Base-by-base conservation (phyloP, 2,329 filamentous ascomycete species). In the Sordariomycetes sp. region DNA sequence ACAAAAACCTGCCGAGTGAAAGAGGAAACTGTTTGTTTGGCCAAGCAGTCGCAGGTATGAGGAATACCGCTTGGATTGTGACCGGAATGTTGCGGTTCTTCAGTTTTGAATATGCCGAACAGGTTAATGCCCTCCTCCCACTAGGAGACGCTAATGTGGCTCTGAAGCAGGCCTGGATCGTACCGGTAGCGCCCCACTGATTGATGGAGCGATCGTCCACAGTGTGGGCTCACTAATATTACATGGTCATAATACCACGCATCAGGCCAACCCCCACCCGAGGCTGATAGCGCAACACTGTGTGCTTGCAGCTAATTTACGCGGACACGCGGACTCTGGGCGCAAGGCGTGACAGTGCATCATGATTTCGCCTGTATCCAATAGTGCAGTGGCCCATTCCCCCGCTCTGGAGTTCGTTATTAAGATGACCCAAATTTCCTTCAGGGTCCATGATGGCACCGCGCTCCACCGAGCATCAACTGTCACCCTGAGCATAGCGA, bases 381-480 rank as follows among this genome's bases (percentile, higher is more conserved):
- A 24, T 45, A 45, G 10, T 48, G 22, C 55, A 56, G 50, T 35
- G 34, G 48, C 50, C 34, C 42, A 45, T 25, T 25, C 22, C 54
- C 54, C 34, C 39, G 28, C 53, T 56, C 24, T 17, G 42, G 54
- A 20, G 36, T 39, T 32, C 25, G 32, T 36, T 52, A 52, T 52
- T 36, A 55, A 25, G 34, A 56, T 52, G 35, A 52, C 55, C 55
- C 55, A 56, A 56, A 52, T 56, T 56, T 51, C 42, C n/a, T 22
- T 56, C 20, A 25, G 36, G 20, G 53, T 17, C 34, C 42, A 50
- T 55, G 53, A 55, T 56, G 54, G 51, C 24, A 34, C 39, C 25
- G 34, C 25, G 25, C 32, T 36, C 42, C 42, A 35, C 54, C 54
- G 22, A 51, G 50, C 28, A 28, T 51, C 54, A 25, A 15, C 53